These are phyloP conservation scores for Boletus reticulatus DNA, from an alignment of 768 basidiomycete genomes.

Conservation along the genomic window DNA sequence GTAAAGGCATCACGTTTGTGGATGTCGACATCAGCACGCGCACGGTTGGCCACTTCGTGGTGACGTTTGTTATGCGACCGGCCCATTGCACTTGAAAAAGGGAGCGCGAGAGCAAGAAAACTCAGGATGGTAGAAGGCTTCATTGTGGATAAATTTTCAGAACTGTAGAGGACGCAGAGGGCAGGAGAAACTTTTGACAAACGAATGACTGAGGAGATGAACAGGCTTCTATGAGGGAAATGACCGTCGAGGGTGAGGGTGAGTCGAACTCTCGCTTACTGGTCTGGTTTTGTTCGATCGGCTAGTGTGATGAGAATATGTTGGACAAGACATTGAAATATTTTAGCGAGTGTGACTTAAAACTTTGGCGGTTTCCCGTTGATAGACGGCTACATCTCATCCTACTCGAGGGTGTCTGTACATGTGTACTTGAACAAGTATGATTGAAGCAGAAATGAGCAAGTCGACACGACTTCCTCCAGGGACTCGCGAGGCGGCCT, in stretches of 20 bases:
- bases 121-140: constrained; percentile 30
- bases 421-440: background rate
- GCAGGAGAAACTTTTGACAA: constrained; percentile 5
- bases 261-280: background rate
- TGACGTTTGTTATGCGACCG: constrained; percentile 33
- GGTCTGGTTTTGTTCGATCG: constrained; percentile 17
- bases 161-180: background rate
- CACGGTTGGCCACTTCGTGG: constrained; percentile 47
- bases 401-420: background rate
- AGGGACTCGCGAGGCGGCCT: no score
- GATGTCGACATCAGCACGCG: constrained; percentile 33
- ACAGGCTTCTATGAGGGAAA: constrained; percentile 1
- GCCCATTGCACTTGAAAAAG: constrained; percentile 34
- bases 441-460: background rate
- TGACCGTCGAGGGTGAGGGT: constrained; percentile 1
- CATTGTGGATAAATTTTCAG: constrained; percentile 14
- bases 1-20: constrained; percentile 33
- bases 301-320: constrained; percentile 19
- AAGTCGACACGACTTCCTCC: no score
- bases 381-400: background rate
- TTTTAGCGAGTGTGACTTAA: no score
- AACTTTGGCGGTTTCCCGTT: no score
- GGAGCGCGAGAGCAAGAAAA: constrained; percentile 34
- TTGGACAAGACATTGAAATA: background rate
- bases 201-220: constrained; percentile 23